Evolutionary conservation across 768 basidiomycete genomes (phyloP), one percentile per base, ranked within the genome.

Genomic region (Suillus subluteus): DNA sequence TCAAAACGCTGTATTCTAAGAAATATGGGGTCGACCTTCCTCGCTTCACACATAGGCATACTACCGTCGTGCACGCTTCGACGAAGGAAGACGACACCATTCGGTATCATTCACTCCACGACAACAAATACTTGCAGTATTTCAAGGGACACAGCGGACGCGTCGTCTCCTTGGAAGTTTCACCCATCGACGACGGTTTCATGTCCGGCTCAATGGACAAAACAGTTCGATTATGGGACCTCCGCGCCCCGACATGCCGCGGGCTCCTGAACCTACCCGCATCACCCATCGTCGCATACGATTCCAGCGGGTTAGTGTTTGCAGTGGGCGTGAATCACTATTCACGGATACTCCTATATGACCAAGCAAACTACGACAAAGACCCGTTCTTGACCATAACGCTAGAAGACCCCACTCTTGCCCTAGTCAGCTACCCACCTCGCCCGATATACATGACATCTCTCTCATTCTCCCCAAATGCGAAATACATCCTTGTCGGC

Each of bases 1-100:
- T 86, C 41, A 96, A 94, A 78, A 90, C 89, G 1, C 78, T 96
- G 4, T 87, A 91, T 72, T 98, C 96, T 0, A 96, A 96, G 79
- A 99, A 99, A 77, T 99, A 99, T 77, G 98, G 98, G 1, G 91
- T 96, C 55, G 94, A 97, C 78, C 85, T 96, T 23, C 94, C 96
- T 26, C 88, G 97, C 4, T 98, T 98, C 73, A 98, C 97, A 0
- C 98, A 99, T 81, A 93, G 92, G 75, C 90, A 87, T 70, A 88
- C 89, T 0, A 88, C 91, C 4, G 90, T 98, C 58, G 75, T 99
- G 3, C 89, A 98, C 73, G 92, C 96, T 9, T 96, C 94, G 6
- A 98, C 96, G 21, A 98, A 97, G 76, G 93, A 92, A 76, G 94
- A 98, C 77, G 94, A 98, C 75, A 95, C 92, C 0, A 87, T 99